Percentiles rank a stretch among this genome's conserved stretches.
Conservation (phyloP, 805 yeast genomes). For the Peterozyma toletana region DNA sequence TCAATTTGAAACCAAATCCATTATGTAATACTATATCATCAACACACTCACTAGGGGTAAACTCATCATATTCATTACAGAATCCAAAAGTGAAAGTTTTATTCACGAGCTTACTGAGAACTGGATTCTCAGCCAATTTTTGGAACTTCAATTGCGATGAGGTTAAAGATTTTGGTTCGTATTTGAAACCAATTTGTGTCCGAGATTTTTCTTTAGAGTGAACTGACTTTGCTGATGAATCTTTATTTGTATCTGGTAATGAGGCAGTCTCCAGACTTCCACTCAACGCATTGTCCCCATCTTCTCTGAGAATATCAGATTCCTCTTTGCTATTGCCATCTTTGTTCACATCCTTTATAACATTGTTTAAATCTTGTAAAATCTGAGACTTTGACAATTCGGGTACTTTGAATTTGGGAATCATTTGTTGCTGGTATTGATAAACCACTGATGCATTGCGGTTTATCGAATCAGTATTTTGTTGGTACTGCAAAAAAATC, state of each 20-base stretch:
- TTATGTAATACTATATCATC: conserved; percentile 63
- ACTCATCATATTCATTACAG: conserved; percentile 32
- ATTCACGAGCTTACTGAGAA: conserved; percentile 16
- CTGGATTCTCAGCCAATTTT: conserved; percentile 1
- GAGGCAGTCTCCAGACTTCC: neutral
- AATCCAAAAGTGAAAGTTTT: conserved; percentile 23
- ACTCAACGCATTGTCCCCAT: neutral
- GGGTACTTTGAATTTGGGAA: conserved; percentile 14
- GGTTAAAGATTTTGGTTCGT: neutral
- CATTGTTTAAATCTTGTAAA: conserved; percentile 17
- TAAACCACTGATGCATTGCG: neutral
- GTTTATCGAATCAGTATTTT: conserved; percentile 8
- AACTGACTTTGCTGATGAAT: neutral
- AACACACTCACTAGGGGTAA: conserved; percentile 63
- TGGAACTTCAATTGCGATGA: neutral
- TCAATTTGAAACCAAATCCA: conserved; percentile 60
- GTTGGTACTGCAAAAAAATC: conserved; percentile 21
- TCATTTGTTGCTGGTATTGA: neutral
- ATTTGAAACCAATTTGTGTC: too few species aligned
- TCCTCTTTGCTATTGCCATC: neutral
- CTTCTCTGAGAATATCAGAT: neutral
- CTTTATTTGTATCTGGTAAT: neutral
- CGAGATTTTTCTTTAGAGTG: too few species aligned
- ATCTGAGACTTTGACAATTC: conserved; percentile 12
- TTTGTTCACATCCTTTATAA: conserved; percentile 10